Conservation (phyloP, 306 rosid genomes). For the Vigna trinervia region DNA sequence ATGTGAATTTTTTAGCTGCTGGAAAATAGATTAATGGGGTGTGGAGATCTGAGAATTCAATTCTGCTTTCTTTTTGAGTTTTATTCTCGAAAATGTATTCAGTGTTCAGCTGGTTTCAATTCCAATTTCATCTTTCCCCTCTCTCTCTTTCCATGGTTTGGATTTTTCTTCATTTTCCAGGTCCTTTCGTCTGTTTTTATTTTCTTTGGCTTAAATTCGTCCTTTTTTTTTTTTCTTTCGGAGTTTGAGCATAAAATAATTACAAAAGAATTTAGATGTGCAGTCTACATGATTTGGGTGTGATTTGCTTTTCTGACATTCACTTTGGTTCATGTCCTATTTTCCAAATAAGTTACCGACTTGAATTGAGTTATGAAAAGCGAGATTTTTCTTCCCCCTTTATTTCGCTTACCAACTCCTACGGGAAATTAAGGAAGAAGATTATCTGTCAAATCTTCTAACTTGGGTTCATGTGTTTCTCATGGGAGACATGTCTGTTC, state of each 20-base stretch:
- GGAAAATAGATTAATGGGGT: background rate
- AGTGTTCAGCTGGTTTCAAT: background rate
- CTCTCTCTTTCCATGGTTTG: conserved; percentile 2
- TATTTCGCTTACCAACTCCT: conserved; percentile 46
- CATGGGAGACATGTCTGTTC: conserved; percentile 50
- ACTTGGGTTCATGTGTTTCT: conserved; percentile 50
- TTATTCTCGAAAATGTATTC: conserved; percentile 28
- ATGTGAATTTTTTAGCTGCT: conserved; percentile 10
- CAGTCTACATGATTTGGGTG: conserved; percentile 47
- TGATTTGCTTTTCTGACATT: conserved; percentile 55
- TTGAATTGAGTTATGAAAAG: conserved; percentile 50
- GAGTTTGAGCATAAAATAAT: conserved; percentile 36
- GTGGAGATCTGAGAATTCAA: conserved; percentile 48
- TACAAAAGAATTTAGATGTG: conserved; percentile 37
- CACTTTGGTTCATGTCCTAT: conserved; percentile 51
- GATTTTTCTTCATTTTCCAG: conserved; percentile 42
- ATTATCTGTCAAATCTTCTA: conserved; percentile 40
- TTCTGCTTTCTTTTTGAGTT: conserved; percentile 22
- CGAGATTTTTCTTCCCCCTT: conserved; percentile 45
- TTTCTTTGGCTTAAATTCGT: too few relatives aligned
- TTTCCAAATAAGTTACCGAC: conserved; percentile 56
- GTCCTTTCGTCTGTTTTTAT: background rate
- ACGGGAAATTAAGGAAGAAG: conserved; percentile 35
- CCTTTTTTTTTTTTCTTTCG: background rate
- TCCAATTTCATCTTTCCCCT: conserved; percentile 34